Base-by-base conservation (phyloP, 2,329 filamentous ascomycete genomes). In the Arthrocladium fulminans region DNA sequence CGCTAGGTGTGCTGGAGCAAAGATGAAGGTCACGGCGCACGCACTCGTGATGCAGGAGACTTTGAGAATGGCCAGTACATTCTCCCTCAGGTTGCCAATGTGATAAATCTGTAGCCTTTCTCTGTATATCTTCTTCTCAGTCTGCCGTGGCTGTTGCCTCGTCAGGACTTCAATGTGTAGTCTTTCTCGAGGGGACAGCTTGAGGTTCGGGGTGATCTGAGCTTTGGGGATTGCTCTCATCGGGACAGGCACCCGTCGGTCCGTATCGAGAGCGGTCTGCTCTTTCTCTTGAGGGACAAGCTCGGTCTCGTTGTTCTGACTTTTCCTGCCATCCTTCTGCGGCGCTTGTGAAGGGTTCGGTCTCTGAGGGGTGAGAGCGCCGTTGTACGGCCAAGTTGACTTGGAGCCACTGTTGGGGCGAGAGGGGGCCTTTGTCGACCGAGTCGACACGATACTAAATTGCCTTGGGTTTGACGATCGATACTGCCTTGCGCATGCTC, bases 51-150 rank as follows among this genome's bases (percentile, higher is more conserved):
- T 73, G 2, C 83, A 82, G 1, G 80, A 80, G 48, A 90, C 67
- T 59, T 88, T 87, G 53, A 86, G 64, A 60, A 80, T 77, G 42
- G 83, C 84, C 39, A 90, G 67, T 55, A 84, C 82, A 5, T 80
- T 77, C 24, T 77, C 83, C 50, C 78, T 75, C 7, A 74, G 74
- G 0, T 79, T 83, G 45, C 86, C 85, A 46, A 81, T 81, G 66
- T 88, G 84, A 65, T 86, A 94, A 53, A 94, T 76, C 56, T 88
- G 73, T 23, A 89, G 61, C 12, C 69, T 70, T 54, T 79, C 73
- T 37, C 53, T 56, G 42, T 54, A 57, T 22, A 55, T 52, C 25
- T 40, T 42, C 23, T 49, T 43, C 30, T 47, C 37, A 24, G 32
- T 12, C 6, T 50, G 48, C 41, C 47, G 46, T 30, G 57, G 57